Conservation (phyloP, 129 eudicot species). For the Arctium minus region DNA sequence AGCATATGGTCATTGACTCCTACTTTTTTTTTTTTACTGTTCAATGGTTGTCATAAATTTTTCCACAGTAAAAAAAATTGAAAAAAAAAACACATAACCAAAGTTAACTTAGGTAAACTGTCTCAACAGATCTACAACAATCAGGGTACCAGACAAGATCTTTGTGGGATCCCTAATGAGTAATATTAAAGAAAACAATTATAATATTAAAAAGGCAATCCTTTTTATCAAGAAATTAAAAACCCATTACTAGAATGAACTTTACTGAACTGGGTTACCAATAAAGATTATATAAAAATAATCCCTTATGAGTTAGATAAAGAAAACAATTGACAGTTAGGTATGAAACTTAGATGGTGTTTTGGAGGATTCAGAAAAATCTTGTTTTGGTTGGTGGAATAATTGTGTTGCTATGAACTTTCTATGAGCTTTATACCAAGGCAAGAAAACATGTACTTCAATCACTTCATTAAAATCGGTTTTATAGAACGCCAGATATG, state of each 20-base stretch:
- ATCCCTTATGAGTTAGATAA: background rate
- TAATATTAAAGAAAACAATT: conserved; percentile 16
- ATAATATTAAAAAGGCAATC: background rate
- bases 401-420: conserved; percentile 11
- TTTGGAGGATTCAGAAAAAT: background rate
- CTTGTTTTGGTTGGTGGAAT: conserved; percentile 6
- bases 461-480: no score
- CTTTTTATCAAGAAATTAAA: conserved; percentile 14
- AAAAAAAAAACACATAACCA: background rate
- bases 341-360: background rate
- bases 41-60: no score
- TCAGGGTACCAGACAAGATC: conserved; percentile 29
- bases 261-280: background rate
- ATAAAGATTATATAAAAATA: background rate
- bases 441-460: background rate
- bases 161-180: conserved; percentile 35
- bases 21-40: no score
- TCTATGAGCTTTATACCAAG: background rate
- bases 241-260: conserved; percentile 10
- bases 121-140: conserved; percentile 21
- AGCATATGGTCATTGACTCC: no score
- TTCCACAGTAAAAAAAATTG: background rate
- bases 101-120: conserved; percentile 29
- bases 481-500: no score
- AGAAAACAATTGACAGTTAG: background rate